These are phyloP conservation scores for Vitis cinerea DNA, from an alignment of 164 flowering plant species.

Conservation along the genomic window DNA sequence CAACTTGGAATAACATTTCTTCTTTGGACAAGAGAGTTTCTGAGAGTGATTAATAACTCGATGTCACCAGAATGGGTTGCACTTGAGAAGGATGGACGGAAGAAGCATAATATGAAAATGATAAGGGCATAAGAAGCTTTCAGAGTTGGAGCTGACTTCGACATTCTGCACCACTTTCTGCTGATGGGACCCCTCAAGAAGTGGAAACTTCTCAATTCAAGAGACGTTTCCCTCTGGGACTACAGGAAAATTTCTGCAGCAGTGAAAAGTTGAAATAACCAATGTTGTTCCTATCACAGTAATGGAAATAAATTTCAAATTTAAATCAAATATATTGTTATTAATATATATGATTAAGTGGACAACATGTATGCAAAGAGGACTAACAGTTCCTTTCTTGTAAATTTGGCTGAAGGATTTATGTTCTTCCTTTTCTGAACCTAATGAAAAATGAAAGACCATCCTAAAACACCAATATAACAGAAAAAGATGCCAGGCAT, in stretches of 20 bases:
- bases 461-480: too few relatives aligned
- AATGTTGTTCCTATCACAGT: background rate
- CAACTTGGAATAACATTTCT: slow-evolving; percentile 36
- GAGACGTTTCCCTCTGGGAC: background rate
- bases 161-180: slow-evolving; percentile 3
- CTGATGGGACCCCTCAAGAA: background rate
- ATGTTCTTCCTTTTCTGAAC: too few relatives aligned
- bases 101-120: slow-evolving; percentile 10
- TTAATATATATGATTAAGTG: too few relatives aligned
- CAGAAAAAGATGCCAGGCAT: too few relatives aligned
- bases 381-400: too few relatives aligned
- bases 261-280: too few relatives aligned
- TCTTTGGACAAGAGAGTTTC: slow-evolving; percentile 27
- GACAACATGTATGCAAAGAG: too few relatives aligned
- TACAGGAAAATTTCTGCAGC: too few relatives aligned
- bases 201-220: background rate
- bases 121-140: background rate
- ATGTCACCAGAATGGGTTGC: slow-evolving; percentile 22
- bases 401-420: too few relatives aligned
- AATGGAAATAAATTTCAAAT: background rate
- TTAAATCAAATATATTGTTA: too few relatives aligned
- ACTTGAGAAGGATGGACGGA: slow-evolving; percentile 14
- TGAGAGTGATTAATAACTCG: slow-evolving; percentile 24
- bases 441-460: too few relatives aligned
- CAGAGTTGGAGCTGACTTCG: slow-evolving; percentile 4